These are phyloP conservation scores for Vigna nakashimae DNA, from an alignment of 306 rosid genomes.

Conservation along the genomic window DNA sequence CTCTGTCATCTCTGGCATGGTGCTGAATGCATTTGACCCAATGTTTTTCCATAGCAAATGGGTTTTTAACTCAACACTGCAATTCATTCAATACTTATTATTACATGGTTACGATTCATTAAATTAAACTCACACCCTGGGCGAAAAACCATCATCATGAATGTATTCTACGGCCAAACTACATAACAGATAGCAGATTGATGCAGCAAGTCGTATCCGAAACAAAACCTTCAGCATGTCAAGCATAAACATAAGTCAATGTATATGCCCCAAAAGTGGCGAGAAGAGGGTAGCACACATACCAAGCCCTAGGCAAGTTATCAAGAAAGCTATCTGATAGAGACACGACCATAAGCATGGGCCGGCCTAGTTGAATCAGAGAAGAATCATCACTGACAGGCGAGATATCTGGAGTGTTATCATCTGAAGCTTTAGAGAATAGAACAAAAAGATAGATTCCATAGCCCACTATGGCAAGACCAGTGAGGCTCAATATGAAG, in stretches of 20 bases:
- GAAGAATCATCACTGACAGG: conserved; percentile 51
- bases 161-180: background rate
- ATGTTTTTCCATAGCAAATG: background rate
- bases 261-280: background rate
- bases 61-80: background rate
- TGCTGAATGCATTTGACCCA: background rate
- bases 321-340: conserved; percentile 62
- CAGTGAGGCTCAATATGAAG: conserved; percentile 78
- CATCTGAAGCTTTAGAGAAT: conserved; percentile 50
- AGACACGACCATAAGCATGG: conserved; percentile 76
- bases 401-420: background rate
- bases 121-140: background rate
- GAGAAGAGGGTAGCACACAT: conserved; percentile 47
- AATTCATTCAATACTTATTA: background rate
- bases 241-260: background rate
- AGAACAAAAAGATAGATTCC: conserved; percentile 92
- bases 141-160: too few relatives aligned
- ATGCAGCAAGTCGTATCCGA: background rate
- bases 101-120: background rate
- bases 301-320: conserved; percentile 87
- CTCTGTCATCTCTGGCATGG: background rate
- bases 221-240: background rate
- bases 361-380: conserved; percentile 78
- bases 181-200: background rate
- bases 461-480: conserved; percentile 93